Conservation (phyloP, 1,139 yeast genomes). For the Diutina siamensis region DNA sequence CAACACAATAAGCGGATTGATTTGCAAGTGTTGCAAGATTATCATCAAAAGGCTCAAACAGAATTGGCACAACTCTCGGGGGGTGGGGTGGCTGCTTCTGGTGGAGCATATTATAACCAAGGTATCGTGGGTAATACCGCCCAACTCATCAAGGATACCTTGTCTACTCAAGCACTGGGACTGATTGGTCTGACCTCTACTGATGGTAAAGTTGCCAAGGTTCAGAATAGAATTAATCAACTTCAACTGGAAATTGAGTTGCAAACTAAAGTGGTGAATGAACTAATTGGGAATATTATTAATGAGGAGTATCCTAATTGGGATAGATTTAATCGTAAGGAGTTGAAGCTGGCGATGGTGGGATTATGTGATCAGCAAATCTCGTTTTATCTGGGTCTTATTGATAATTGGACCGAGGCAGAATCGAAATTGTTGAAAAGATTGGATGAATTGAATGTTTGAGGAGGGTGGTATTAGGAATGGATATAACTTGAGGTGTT, state of each 20-base stretch:
- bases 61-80: constrained; percentile 56
- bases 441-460: constrained; percentile 19
- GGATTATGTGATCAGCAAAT: constrained; percentile 69
- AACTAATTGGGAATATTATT: constrained; percentile 58
- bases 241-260: constrained; percentile 43
- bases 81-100: constrained; percentile 21
- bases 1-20: constrained; percentile 90
- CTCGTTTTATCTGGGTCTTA: constrained; percentile 59
- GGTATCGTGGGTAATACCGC: constrained; percentile 35
- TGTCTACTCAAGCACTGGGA: constrained; percentile 33
- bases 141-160: constrained; percentile 34
- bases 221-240: constrained; percentile 22
- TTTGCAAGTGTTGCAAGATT: constrained; percentile 75
- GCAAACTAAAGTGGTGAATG: constrained; percentile 38
- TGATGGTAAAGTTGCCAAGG: constrained; percentile 24
- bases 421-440: constrained; percentile 34
- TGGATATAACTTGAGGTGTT: too few relatives aligned
- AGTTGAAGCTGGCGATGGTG: constrained; percentile 59
- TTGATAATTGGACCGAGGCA: constrained; percentile 59
- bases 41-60: constrained; percentile 53
- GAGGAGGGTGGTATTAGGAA: not conserved
- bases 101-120: constrained; percentile 13
- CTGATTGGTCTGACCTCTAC: constrained; percentile 29
- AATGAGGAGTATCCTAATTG: constrained; percentile 76
- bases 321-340: constrained; percentile 69